phyloP scores from a whole-genome alignment of 1,284 basidiomycete genomes.

The Bjerkandera adusta region DNA sequence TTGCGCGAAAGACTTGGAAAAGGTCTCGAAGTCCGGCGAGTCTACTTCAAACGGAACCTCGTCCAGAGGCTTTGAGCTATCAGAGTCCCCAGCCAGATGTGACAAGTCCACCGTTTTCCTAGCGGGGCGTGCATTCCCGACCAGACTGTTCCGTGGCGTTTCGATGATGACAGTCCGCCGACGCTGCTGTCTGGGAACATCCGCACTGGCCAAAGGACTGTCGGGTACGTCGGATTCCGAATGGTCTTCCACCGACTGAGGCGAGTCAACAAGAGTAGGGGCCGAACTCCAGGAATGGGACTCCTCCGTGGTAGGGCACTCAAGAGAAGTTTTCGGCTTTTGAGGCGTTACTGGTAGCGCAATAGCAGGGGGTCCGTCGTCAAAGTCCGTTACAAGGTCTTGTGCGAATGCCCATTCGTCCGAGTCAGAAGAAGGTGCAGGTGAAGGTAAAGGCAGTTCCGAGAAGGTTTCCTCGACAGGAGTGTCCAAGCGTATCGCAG shows the following conservation, averaged over 20 bases:
- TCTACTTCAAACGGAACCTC: constrained; percentile 1
- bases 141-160: constrained; percentile 16
- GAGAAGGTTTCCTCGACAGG: constrained; percentile 19
- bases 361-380: constrained; percentile 3
- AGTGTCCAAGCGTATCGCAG: constrained; percentile 26
- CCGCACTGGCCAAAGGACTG: too few relatives aligned
- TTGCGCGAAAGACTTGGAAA: constrained; percentile 6
- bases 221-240: background rate
- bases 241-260: constrained; percentile 4
- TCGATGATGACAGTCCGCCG: constrained; percentile 32
- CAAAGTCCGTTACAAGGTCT: constrained; percentile 23
- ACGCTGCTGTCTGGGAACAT: constrained; percentile 22
- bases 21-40: too few relatives aligned
- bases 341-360: background rate
- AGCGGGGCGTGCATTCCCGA: constrained; percentile 6
- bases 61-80: constrained; percentile 11
- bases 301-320: too few relatives aligned
- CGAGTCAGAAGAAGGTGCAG: constrained; percentile 6
- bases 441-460: constrained; percentile 14
- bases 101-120: constrained; percentile 17
- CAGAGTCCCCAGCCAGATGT: constrained; percentile 12
- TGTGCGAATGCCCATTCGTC: constrained; percentile 50
- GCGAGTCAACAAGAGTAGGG: constrained; percentile 17
- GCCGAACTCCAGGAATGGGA: constrained; percentile 15
- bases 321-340: background rate